Percentiles rank a stretch among this genome's conserved stretches.
These are phyloP conservation scores for Penicillium malachiteum DNA, from an alignment of 495 filamentous ascomycete species.

Conservation along the genomic window DNA sequence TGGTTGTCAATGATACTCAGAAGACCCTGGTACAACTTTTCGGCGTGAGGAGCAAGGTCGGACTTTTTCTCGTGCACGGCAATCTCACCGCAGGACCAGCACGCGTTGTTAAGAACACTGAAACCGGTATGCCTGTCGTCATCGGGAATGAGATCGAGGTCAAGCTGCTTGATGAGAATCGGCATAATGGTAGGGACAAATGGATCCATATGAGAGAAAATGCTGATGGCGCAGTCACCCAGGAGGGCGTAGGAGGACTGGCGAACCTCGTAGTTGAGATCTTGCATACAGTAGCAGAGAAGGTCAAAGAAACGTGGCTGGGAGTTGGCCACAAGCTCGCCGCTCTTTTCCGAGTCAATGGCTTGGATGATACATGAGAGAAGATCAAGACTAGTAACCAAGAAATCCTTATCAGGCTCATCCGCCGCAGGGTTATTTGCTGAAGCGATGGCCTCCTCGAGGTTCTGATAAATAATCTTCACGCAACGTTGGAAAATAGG, in stretches of 20 bases:
- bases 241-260: slow-evolving; percentile 96
- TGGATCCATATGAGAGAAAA: slow-evolving; percentile 78
- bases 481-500: slow-evolving; percentile 85
- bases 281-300: slow-evolving; percentile 88
- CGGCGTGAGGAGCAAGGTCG: slow-evolving; percentile 74
- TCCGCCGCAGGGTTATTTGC: slow-evolving; percentile 67
- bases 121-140: slow-evolving; percentile 77
- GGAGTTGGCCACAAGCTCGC: slow-evolving; percentile 69
- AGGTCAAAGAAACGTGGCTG: slow-evolving; percentile 87
- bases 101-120: slow-evolving; percentile 95
- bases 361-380: slow-evolving; percentile 93
- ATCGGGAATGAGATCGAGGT: slow-evolving; percentile 71
- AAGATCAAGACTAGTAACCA: slow-evolving; percentile 94
- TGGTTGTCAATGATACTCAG: slow-evolving; percentile 76
- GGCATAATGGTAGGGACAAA: slow-evolving; percentile 72
- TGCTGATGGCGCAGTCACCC: slow-evolving; percentile 94
- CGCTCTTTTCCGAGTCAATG: slow-evolving; percentile 70
- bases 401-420: slow-evolving; percentile 91
- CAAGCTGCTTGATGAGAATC: slow-evolving; percentile 79
- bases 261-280: slow-evolving; percentile 85
- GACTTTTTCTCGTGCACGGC: slow-evolving; percentile 81
- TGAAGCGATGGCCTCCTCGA: slow-evolving; percentile 70
- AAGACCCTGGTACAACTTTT: slow-evolving; percentile 71
- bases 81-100: slow-evolving; percentile 96
- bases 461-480: slow-evolving; percentile 85